Evolutionary conservation across 2,329 filamentous ascomycete genomes (phyloP), one percentile per base, ranked within the genome.

Genomic region (Didymella sp.): DNA sequence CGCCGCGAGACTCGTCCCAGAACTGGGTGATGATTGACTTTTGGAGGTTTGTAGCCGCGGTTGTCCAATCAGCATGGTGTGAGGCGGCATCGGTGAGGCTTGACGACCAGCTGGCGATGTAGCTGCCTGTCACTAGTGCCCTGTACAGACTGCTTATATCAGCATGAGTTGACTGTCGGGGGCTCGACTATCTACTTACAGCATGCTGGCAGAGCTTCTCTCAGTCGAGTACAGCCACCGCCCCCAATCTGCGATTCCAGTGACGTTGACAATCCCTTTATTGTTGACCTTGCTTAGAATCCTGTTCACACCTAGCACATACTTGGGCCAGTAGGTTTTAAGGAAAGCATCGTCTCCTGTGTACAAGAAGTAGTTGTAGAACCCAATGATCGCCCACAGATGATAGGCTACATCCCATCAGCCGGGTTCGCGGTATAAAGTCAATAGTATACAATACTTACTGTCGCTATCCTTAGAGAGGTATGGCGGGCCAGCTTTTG

Each of bases 321-420:
- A 85, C 3, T 75, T 76, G 0, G 72, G 61, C 84, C 83, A 86
- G 24, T 80, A 80, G 5, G 63, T 51, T 4, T 65, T 58, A 12
- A 86, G 65, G 53, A 83, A 86, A 0, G 67, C 70, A 4, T 79
- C 72, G 52, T 87, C 82, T 22, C 82, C 81, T 0, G 82, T 82
- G 61, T 80, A 86, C 2, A 86, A 74, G 41, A 84, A 77, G 62
- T 87, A 87, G 48, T 85, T 84, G 67, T 84, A 84, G 6, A 82
- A 82, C 2, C 84, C 83, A 40, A 87, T 82, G 70, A 87, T 79
- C 1, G 81, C 82, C 74, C 83, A 83, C 66, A 85, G 78, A 49
- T 76, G 72, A 45, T 76, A 76, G 1, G 73, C 45, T 55, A 4
- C 17, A 12, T 3, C 12, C 3, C 15, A 3, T 53, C 12, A 38